Evolutionary conservation across 495 filamentous ascomycete genomes (phyloP).

Genomic region (Penicillium salamii): DNA sequence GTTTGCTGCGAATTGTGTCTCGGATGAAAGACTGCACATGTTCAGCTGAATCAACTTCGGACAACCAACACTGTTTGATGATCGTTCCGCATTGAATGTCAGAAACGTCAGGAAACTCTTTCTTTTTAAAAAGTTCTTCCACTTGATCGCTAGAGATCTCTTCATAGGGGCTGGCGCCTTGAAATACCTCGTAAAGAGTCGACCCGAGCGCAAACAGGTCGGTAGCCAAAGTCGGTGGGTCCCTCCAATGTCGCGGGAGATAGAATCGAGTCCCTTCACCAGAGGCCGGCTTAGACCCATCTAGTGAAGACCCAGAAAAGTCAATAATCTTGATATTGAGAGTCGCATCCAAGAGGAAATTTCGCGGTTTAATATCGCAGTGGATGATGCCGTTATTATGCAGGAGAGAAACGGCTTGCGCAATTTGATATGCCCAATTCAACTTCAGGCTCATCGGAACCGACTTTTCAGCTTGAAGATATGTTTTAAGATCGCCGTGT

Average conservation of each 20-base stretch:
- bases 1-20: not conserved
- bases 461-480: slow-evolving; percentile 17
- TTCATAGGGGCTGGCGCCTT: slow-evolving; percentile 23
- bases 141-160: slow-evolving; percentile 26
- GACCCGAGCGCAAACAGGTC: slow-evolving; percentile 26
- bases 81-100: slow-evolving; percentile 22
- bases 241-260: slow-evolving; percentile 17
- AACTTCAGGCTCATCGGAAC: slow-evolving; percentile 14
- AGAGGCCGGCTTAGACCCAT: slow-evolving; percentile 26
- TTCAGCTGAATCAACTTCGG: slow-evolving; percentile 15
- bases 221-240: slow-evolving; percentile 14
- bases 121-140: slow-evolving; percentile 16
- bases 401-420: slow-evolving; percentile 21
- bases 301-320: slow-evolving; percentile 25
- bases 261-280: slow-evolving; percentile 17
- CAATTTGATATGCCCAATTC: slow-evolving; percentile 22
- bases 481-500: slow-evolving; percentile 28
- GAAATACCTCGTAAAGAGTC: slow-evolving; percentile 23
- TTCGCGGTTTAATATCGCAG: slow-evolving; percentile 26
- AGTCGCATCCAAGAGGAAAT: slow-evolving; percentile 22
- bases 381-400: slow-evolving; percentile 11
- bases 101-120: slow-evolving; percentile 26
- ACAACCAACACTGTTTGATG: slow-evolving; percentile 23
- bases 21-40: slow-evolving; percentile 10
- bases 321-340: slow-evolving; percentile 24